Base-by-base conservation (phyloP, 176 grass and related monocot species). In the Phyllostachys edulis region DNA sequence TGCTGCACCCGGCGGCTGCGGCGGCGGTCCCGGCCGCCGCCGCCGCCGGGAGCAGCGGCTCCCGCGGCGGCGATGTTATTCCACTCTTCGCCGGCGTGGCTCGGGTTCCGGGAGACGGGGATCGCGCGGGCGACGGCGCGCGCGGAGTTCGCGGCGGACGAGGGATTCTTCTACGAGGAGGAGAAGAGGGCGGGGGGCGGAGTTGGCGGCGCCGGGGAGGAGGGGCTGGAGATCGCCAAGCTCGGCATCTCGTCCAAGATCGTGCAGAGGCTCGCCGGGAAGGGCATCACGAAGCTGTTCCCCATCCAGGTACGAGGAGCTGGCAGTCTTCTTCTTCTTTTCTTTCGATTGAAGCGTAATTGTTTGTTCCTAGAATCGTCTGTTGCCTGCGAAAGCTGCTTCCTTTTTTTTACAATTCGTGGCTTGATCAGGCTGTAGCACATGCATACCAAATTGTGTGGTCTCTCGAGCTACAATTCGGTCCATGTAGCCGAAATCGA, bases 221-320 rank as follows among this genome's bases (percentile, higher is more conserved):
- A 96, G 73, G 93, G 96, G 36, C 75, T 99, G 32, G 93, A 99
- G 74, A 83, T 99, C 23, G 83, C 87, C 9, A 99, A 94, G 88
- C 86, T 99, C 9, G 97, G 97, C 66, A 99, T 99, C 78, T 89
- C 97, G n/a, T 8, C 69, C 6, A 83, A 96, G 85, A 99, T 99
- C 79, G 91, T 96, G 1, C 46, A 81, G 3, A 57, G 69, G 37
- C 97, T 99, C 20, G 80, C 93, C 0, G 40, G 3, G 16, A 82
- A 61, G 80, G 97, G 93, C 54, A 99, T 99, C 78, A 92, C 86
- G 82, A 99, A 86, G 93, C 97, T 99, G 59, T 99, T 99, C 65
- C 97, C 97, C 10, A 99, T 99, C 75, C 97, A 99, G 93, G 97
- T 99, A 71, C 50, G 40, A 14, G 9, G 40, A 61, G 4, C 38